A percentile compares a stretch with the other conserved stretches of the same genome.
These are phyloP conservation scores for Aspergillus caelatus DNA, from an alignment of 2,329 filamentous ascomycete species.

Conservation along the genomic window DNA sequence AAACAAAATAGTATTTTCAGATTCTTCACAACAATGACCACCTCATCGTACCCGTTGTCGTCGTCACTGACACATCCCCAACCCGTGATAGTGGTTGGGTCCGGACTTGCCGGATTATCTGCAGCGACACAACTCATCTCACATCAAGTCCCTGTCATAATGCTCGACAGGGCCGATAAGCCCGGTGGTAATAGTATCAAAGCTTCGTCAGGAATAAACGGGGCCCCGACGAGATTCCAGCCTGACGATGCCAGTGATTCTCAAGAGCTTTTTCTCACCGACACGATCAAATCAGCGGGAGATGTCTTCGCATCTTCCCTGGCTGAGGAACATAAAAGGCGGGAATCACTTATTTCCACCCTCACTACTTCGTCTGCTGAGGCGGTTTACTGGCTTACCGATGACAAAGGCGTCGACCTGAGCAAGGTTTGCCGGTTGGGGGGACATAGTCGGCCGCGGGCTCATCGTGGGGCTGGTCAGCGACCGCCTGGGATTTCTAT, in stretches of 20 bases:
- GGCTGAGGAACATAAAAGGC: constrained; percentile 34
- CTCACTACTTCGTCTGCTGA: constrained; percentile 53
- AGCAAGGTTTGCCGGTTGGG: constrained; percentile 62
- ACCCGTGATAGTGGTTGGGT: constrained; percentile 63
- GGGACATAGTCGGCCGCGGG: constrained; percentile 60
- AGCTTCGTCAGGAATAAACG: constrained; percentile 68
- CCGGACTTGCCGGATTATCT: constrained; percentile 65
- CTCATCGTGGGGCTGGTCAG: constrained; percentile 58
- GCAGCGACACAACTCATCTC: constrained; percentile 61
- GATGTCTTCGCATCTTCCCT: constrained; percentile 24
- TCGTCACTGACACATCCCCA: neutral
- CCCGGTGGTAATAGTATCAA: constrained; percentile 69
- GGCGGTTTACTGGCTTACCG: constrained; percentile 60
- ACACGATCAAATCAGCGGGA: constrained; percentile 63
- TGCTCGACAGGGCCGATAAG: constrained; percentile 63
- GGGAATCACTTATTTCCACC: constrained; percentile 51
- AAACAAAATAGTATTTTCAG: neutral
- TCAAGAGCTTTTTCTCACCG: constrained; percentile 52
- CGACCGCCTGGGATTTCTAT: constrained; percentile 64
- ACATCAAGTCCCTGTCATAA: constrained; percentile 55
- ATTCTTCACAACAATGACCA: neutral
- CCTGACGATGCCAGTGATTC: constrained; percentile 33
- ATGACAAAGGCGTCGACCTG: constrained; percentile 62
- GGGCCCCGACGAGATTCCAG: constrained; percentile 62
- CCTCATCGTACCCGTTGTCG: neutral